Evolutionary conservation across 176 grass and related monocot genomes (phyloP).

Genomic region (Tillandsia leiboldiana): DNA sequence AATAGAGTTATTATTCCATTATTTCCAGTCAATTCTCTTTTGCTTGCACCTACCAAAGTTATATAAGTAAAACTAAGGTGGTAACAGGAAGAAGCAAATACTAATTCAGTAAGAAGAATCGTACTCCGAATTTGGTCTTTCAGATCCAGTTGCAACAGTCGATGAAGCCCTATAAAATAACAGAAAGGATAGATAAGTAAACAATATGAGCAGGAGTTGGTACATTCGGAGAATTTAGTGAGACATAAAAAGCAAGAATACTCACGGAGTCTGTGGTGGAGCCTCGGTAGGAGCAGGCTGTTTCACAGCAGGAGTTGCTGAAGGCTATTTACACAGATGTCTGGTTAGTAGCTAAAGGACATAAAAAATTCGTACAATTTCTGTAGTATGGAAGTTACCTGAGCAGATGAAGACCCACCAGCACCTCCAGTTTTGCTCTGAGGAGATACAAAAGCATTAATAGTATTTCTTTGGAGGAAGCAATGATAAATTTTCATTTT

Average conservation of each 20-base stretch:
- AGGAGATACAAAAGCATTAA: not conserved
- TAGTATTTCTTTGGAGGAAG: not conserved
- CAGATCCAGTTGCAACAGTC: constrained; percentile 32
- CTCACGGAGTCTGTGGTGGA: constrained; percentile 50
- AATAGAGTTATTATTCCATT: too few relatives aligned
- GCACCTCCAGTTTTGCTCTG: constrained; percentile 70
- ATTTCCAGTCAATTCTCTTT: not conserved
- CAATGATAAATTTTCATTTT: not conserved
- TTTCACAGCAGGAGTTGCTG: constrained; percentile 33
- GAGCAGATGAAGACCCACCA: constrained; percentile 59
- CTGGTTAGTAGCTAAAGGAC: constrained; percentile 7
- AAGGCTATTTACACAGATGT: constrained; percentile 41
- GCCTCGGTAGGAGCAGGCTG: constrained; percentile 37
- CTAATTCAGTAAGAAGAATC: constrained; percentile 13
- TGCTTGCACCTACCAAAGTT: not conserved
- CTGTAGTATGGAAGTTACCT: constrained; percentile 35
- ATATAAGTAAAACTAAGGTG: not conserved
- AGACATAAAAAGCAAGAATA: constrained; percentile 6
- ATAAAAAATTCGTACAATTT: constrained; percentile 1
- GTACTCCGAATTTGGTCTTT: constrained; percentile 41
- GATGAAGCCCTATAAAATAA: constrained; percentile 33
- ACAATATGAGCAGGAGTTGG: not conserved
- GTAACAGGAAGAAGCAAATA: not conserved
- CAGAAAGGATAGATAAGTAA: not conserved
- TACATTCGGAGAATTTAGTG: constrained; percentile 10